Percentiles rank a stretch among this genome's conserved stretches.
phyloP scores from a whole-genome alignment of 306 rosid genomes.

The Lotus japonicus region DNA sequence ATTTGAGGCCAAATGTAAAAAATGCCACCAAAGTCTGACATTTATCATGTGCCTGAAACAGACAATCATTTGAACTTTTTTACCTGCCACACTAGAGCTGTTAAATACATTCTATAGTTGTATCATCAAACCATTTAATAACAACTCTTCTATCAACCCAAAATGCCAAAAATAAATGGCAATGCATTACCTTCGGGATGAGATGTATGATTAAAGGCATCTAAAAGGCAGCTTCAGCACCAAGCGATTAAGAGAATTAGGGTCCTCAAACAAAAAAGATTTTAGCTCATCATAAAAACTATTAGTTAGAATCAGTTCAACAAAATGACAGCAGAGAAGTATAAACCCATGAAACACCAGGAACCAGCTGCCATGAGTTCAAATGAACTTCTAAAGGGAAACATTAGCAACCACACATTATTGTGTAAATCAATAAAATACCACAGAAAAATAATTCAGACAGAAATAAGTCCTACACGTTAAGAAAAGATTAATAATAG shows the following conservation, averaged over 20 bases:
- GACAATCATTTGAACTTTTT: slow-evolving; percentile 31
- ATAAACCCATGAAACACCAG: slow-evolving; percentile 33
- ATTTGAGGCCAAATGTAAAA: slow-evolving; percentile 16
- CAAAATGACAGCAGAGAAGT: slow-evolving; percentile 23
- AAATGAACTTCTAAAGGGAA: slow-evolving; percentile 32
- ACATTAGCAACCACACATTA: slow-evolving; percentile 48
- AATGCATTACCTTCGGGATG: slow-evolving; percentile 43
- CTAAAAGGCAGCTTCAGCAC: slow-evolving; percentile 40
- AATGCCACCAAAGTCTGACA: slow-evolving; percentile 4
- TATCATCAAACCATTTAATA: background rate
- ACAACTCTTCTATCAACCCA: slow-evolving; percentile 35
- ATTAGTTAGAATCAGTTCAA: slow-evolving; percentile 40
- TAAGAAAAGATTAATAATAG: slow-evolving; percentile 26
- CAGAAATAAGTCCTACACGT: slow-evolving; percentile 35
- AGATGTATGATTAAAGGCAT: slow-evolving; percentile 30
- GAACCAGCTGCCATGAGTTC: slow-evolving; percentile 35
- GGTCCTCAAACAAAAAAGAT: slow-evolving; percentile 27
- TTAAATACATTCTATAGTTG: slow-evolving; percentile 24
- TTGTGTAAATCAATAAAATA: slow-evolving; percentile 30
- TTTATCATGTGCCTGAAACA: slow-evolving; percentile 13
- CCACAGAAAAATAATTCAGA: slow-evolving; percentile 28
- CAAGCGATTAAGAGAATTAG: slow-evolving; percentile 32
- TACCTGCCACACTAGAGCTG: slow-evolving; percentile 53
- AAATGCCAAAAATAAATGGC: slow-evolving; percentile 34
- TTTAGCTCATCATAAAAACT: slow-evolving; percentile 27